Evolutionary conservation across 306 rosid genomes (phyloP), one percentile per base, ranked within the genome.

Genomic region (Sesbania bispinosa): DNA sequence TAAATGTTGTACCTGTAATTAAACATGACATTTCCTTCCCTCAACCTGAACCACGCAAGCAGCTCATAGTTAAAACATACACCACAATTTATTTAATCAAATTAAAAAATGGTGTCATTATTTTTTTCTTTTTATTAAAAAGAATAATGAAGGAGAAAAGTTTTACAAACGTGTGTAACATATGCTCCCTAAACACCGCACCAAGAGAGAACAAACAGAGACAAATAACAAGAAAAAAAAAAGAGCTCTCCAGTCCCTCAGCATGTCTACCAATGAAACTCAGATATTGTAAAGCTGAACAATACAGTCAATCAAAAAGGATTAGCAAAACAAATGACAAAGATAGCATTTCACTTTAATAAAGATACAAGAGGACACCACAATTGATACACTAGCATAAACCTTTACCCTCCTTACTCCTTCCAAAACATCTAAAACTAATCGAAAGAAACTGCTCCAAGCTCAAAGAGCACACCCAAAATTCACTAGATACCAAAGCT

Each of bases 11-110:
- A 91, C 77, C 96, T 89, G 81, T 91, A 91, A 75, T 88, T 91
- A 63, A 88, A 91, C 62, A 86, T 80, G 77, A 91, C 97, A 80
- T 87, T 87, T 76, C 97, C 97, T 45, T 92, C 96, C 79, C 93
- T 85, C 87, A 91, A 81, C 87, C 97, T 91, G 97, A 51, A 80
- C 62, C 58, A 69, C 45, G 82, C 21, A 73, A 10, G 18, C 11
- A 77, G 77, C 54, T 59, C 67, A 27, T 32, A 62, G 36, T 73
- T 51, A 66, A 59, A 57, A 64, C 19, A 15, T 43, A 41, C 8
- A 36, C 7, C 43, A 72, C 11, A 57, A 73, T 16, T 23, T 64
- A 36, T 72, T 24, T 16, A 70, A 41, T 43, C n/a, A n/a, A n/a
- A n/a, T n/a, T n/a, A n/a, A n/a, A 66, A 21, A 55, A 61, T 9